Evolutionary conservation across 352 stramenopile genomes (phyloP).

Genomic region (Pythium guiyangense): DNA sequence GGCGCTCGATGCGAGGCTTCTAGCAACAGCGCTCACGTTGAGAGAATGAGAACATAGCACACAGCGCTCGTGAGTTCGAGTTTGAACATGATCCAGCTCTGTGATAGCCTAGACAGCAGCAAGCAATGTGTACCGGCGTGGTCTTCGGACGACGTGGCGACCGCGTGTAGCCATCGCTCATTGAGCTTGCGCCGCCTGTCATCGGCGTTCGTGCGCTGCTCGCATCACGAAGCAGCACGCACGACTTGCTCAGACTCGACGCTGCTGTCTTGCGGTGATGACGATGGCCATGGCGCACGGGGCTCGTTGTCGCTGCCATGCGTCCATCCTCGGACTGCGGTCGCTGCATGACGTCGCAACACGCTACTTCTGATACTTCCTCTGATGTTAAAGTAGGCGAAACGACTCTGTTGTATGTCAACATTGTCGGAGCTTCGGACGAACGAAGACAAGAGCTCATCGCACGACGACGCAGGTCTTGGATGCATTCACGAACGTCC

Average conservation of each 20-base stretch:
- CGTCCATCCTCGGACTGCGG: constrained; percentile 5
- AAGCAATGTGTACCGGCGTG: constrained; percentile 20
- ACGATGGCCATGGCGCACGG: neutral
- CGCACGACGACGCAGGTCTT: too few species aligned
- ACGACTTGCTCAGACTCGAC: constrained; percentile 12
- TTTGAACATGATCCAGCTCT: neutral
- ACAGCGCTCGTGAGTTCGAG: neutral
- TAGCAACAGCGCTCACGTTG: constrained; percentile 3
- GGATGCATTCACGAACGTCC: too few species aligned
- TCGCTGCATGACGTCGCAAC: too few species aligned
- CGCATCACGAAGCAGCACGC: constrained; percentile 7
- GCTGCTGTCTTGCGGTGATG: constrained; percentile 6
- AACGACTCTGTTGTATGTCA: too few species aligned
- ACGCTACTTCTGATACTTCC: too few species aligned
- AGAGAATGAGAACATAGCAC: neutral
- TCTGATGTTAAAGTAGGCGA: too few species aligned
- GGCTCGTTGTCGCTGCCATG: neutral
- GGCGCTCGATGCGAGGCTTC: constrained; percentile 39
- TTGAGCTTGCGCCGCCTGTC: neutral
- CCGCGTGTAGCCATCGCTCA: neutral
- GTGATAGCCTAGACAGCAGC: neutral
- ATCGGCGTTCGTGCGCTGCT: neutral
- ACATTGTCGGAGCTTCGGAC: too few species aligned
- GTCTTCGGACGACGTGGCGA: constrained; percentile 27
- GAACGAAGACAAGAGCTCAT: too few species aligned